Evolutionary conservation across 805 yeast genomes (phyloP), one percentile per base, ranked within the genome.

Genomic region (Saccharomycopsis oosterbeekiorum): DNA sequence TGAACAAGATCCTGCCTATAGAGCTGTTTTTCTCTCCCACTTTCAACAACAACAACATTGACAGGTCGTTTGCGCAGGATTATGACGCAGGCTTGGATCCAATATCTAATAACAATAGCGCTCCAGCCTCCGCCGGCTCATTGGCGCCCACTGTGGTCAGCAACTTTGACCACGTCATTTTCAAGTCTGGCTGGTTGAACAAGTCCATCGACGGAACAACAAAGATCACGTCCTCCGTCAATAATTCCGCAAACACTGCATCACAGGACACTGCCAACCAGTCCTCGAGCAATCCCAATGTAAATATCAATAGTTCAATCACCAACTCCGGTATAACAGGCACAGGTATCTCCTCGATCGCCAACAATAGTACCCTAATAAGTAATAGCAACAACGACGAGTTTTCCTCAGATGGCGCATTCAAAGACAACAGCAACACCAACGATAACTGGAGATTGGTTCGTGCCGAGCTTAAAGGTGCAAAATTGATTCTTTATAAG

Each of bases 381-480:
- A 24, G 21, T 12, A 6, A 21, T 15, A 47, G 24, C 24, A 47
- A 26, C 12, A 47, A 21, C 21, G 53, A 47, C 24, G 53, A 47
- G 34, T 47, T 47, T 21, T 21, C 53, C 21, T 2, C n/a, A 24
- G 53, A 47, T 11, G 34, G 29, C 19, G 1, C 6, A 2, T 11
- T 24, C 19, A 47, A 17, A 47, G 53, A 47, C 21, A 2, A 12
- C 21, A 47, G 14, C n/a, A 19, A n/a, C 17, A 26, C 29, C 29
- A 47, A 47, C 14, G 65, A 63, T n/a, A 55, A 47, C 26, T 71
- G 74, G 75, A 70, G 80, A 62, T 70, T 89, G 39, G 82, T 76
- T 61, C 77, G 86, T 58, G 90, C 87, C 0, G 89, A 84, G 67
- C 73, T 91, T 61, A 82, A 79, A 67, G 96, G 96, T 19, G 82